A percentile compares a stretch with the other conserved stretches of the same genome.
Evolutionary conservation across 164 flowering plant genomes (phyloP).

Genomic region (Buxus sempervirens): DNA sequence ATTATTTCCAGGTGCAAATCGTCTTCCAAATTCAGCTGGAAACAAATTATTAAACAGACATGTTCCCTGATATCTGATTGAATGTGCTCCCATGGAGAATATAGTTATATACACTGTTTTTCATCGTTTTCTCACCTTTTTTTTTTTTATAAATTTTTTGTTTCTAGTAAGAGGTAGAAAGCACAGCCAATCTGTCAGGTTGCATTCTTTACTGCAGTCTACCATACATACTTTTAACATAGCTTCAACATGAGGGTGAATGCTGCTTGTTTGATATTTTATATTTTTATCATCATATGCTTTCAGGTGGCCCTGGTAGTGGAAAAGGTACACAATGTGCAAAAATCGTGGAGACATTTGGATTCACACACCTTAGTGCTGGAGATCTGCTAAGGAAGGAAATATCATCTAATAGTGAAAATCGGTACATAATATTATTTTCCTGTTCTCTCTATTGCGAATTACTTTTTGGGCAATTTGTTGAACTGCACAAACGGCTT

Average conservation of each 20-base stretch:
- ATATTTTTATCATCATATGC: conserved; percentile 3
- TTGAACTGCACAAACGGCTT: conserved; percentile 1
- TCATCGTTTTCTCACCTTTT: no score
- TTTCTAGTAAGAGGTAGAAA: no score
- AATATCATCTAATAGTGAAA: conserved; percentile 55
- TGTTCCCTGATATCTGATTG: neutral
- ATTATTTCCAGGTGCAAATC: neutral
- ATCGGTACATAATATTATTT: conserved; percentile 45
- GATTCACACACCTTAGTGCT: conserved; percentile 83
- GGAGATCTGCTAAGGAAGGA: conserved; percentile 81
- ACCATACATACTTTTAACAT: neutral
- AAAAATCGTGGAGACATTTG: conserved; percentile 54
- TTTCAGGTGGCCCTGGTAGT: conserved; percentile 72
- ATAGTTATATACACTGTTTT: neutral
- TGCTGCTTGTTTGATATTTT: neutral
- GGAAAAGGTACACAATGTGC: conserved; percentile 78
- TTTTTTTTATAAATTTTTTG: no score
- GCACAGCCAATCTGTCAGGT: no score
- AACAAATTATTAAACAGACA: neutral
- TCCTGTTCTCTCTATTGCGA: neutral
- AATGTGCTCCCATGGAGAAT: neutral
- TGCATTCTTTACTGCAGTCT: neutral
- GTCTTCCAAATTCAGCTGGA: neutral
- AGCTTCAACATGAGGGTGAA: neutral
- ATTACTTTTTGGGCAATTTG: neutral